These are phyloP conservation scores for Aureobasidium namibiae DNA, from an alignment of 2,329 filamentous ascomycete genomes.

Conservation along the genomic window DNA sequence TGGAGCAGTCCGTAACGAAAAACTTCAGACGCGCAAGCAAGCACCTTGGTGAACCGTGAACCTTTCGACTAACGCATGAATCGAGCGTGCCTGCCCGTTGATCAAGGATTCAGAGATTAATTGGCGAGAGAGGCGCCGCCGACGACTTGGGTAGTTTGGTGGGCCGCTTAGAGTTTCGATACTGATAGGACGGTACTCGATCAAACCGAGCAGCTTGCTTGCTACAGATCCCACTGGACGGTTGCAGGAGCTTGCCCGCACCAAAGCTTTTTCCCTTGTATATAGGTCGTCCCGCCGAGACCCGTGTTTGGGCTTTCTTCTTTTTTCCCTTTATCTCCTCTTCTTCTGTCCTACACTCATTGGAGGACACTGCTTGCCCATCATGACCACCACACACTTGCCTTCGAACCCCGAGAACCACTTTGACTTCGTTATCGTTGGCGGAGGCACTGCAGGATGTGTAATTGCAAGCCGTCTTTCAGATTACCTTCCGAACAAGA, in stretches of 20 bases:
- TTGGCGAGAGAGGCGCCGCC: not conserved
- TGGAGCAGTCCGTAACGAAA: not conserved
- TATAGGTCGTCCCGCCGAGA: not conserved
- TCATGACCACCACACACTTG: constrained; percentile 61
- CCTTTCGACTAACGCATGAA: not conserved
- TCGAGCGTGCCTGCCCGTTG: not conserved
- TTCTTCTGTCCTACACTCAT: not conserved
- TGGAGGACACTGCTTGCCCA: constrained; percentile 20
- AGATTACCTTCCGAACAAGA: constrained; percentile 75
- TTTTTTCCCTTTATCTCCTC: not conserved
- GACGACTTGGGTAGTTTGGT: not conserved
- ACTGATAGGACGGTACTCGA: not conserved
- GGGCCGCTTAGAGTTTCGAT: not conserved
- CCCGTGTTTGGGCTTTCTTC: not conserved
- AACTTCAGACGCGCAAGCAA: not conserved
- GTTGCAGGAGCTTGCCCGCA: not conserved
- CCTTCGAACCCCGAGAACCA: constrained; percentile 54
- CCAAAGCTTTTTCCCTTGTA: not conserved
- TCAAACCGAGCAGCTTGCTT: not conserved
- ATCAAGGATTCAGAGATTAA: not conserved
- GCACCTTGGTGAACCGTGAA: not conserved
- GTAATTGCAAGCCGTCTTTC: constrained; percentile 73
- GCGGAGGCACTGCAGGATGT: constrained; percentile 79
- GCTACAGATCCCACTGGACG: not conserved
- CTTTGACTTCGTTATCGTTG: constrained; percentile 81